Conservation (phyloP, 2,329 filamentous ascomycete species). For the Diaporthe amygdali region DNA sequence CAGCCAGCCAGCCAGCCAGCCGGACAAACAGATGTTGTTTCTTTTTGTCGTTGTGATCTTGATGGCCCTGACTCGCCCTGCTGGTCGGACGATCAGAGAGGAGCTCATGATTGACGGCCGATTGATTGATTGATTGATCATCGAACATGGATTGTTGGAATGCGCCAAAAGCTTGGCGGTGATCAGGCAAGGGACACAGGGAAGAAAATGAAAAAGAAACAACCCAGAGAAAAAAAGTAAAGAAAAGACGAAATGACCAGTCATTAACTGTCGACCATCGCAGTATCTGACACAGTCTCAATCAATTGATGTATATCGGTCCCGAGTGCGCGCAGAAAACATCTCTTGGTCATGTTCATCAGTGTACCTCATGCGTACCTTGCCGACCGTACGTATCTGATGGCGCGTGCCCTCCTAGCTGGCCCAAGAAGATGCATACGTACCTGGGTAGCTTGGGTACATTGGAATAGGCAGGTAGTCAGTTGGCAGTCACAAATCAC, state of each 20-base stretch:
- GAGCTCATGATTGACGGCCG: neutral
- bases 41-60: neutral
- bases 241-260: neutral
- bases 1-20: neutral
- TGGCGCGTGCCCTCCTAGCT: neutral
- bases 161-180: neutral
- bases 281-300: neutral
- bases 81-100: neutral
- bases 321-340: neutral
- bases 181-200: conserved; percentile 1
- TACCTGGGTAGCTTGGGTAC: too few species aligned
- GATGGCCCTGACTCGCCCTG: neutral
- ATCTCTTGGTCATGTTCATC: neutral
- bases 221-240: neutral
- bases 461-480: too few species aligned
- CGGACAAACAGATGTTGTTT: neutral
- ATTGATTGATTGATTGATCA: neutral
- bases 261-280: neutral
- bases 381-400: neutral
- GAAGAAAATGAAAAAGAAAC: neutral
- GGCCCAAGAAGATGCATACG: too few species aligned
- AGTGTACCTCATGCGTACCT: neutral
- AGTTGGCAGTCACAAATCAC: neutral
- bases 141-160: neutral
- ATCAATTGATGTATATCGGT: neutral